phyloP scores from a whole-genome alignment of 2,329 filamentous ascomycete species.

The Hypoxylon sp. region DNA sequence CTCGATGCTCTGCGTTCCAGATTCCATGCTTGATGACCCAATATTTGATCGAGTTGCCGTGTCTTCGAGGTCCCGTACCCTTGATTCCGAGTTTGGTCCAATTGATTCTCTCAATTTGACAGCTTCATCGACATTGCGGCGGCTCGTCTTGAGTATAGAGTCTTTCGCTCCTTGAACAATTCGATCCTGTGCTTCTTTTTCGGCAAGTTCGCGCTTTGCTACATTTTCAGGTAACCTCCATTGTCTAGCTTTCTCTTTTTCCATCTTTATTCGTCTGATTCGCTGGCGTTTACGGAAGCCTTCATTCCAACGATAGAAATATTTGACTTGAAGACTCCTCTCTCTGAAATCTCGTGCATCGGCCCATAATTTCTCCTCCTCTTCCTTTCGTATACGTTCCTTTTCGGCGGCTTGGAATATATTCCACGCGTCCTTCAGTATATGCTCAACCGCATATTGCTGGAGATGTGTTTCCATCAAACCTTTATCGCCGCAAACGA shows the following conservation, averaged over 20 bases:
- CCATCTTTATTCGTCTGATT: constrained; percentile 66
- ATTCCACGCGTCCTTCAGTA: constrained; percentile 61
- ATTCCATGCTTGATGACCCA: constrained; percentile 22
- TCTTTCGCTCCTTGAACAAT: constrained; percentile 47
- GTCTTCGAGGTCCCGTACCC: constrained; percentile 45
- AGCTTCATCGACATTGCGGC: constrained; percentile 40
- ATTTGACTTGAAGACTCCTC: constrained; percentile 68
- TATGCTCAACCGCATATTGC: constrained; percentile 61
- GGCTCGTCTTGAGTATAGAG: constrained; percentile 46
- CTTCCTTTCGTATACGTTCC: constrained; percentile 62
- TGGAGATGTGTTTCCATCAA: constrained; percentile 66
- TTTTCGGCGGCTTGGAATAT: constrained; percentile 60
- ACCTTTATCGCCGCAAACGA: constrained; percentile 68
- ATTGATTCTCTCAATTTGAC: constrained; percentile 45
- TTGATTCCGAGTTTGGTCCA: constrained; percentile 25
- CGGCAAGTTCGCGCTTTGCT: constrained; percentile 49
- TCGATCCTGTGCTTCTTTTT: constrained; percentile 43
- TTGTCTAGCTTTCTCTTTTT: constrained; percentile 65
- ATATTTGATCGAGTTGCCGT: constrained; percentile 26
- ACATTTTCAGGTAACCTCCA: constrained; percentile 58
- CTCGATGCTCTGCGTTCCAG: constrained; percentile 48
- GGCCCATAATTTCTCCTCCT: constrained; percentile 64
- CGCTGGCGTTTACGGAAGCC: constrained; percentile 65
- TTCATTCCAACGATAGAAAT: constrained; percentile 70
- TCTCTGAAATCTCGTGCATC: constrained; percentile 65